phyloP scores from a whole-genome alignment of 2,329 filamentous ascomycete genomes.

The Pseudogymnoascus sp. region DNA sequence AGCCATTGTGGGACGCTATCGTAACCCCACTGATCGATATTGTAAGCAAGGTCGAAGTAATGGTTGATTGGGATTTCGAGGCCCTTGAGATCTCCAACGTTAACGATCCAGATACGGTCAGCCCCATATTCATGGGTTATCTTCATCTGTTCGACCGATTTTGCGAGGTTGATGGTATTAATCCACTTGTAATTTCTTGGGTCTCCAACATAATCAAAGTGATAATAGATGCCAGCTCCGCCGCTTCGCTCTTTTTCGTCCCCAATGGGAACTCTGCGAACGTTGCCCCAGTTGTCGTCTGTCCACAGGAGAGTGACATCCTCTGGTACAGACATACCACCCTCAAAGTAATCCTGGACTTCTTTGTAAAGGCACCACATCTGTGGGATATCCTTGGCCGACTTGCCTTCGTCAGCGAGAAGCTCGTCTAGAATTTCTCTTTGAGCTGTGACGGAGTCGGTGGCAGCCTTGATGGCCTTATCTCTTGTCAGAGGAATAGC shows the following conservation, averaged over 20 bases:
- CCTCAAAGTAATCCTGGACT: constrained; percentile 58
- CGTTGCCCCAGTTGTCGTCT: constrained; percentile 61
- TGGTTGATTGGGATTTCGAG: constrained; percentile 56
- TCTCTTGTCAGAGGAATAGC: constrained; percentile 46
- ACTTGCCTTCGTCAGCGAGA: constrained; percentile 33
- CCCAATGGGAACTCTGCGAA: constrained; percentile 48
- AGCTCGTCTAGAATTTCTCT: constrained; percentile 48
- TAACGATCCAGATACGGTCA: constrained; percentile 51
- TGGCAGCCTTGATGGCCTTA: constrained; percentile 48
- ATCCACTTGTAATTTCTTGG: constrained; percentile 48
- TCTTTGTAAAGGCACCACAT: constrained; percentile 70
- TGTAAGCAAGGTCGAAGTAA: constrained; percentile 61
- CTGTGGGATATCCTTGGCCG: constrained; percentile 46
- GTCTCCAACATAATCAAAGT: constrained; percentile 43
- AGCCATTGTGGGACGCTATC: constrained; percentile 50
- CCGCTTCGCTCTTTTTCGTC: constrained; percentile 49
- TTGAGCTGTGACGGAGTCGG: constrained; percentile 53
- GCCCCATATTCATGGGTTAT: constrained; percentile 48
- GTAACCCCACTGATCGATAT: constrained; percentile 47
- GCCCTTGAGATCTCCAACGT: constrained; percentile 56
- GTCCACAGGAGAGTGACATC: constrained; percentile 61
- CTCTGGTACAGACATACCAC: constrained; percentile 54
- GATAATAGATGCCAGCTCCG: constrained; percentile 58
- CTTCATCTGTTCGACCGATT: constrained; percentile 58
- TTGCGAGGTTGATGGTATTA: constrained; percentile 57